phyloP scores from a whole-genome alignment of 1,284 basidiomycete genomes.

The Tilletia setariae region DNA sequence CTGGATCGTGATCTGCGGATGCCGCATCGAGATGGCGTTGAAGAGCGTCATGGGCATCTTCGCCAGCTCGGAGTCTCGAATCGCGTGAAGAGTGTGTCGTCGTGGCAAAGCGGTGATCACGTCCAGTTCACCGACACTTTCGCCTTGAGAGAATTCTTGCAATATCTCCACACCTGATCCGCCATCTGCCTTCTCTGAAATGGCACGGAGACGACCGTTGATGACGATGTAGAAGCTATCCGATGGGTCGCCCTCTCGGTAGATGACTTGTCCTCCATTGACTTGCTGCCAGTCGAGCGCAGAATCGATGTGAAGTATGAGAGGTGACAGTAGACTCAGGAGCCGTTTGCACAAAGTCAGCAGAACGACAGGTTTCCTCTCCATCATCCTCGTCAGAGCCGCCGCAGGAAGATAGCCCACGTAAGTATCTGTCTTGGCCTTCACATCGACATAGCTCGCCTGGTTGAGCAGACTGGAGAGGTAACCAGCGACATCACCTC shows the following conservation, averaged over 20 bases:
- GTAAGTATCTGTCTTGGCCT: conserved; percentile 92
- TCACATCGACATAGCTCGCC: conserved; percentile 92
- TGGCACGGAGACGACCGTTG: conserved; percentile 86
- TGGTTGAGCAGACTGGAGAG: conserved; percentile 88
- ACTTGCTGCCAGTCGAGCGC: conserved; percentile 98
- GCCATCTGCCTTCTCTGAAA: conserved; percentile 64
- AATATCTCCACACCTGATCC: conserved; percentile 69
- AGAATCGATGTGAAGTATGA: conserved; percentile 90
- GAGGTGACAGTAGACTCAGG: conserved; percentile 85
- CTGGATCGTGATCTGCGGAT: conserved; percentile 92
- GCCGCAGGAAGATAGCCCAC: conserved; percentile 88
- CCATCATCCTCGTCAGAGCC: conserved; percentile 82
- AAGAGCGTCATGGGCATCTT: conserved; percentile 95
- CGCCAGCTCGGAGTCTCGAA: conserved; percentile 96
- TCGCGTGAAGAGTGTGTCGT: conserved; percentile 89
- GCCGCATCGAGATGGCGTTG: conserved; percentile 77
- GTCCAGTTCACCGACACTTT: conserved; percentile 75
- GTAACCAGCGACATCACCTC: conserved; percentile 93
- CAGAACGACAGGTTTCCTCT: conserved; percentile 89
- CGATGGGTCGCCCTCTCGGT: conserved; percentile 81
- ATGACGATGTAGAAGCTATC: conserved; percentile 97
- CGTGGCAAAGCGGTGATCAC: conserved; percentile 90
- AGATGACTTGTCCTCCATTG: conserved; percentile 82
- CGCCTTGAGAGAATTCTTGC: conserved; percentile 88
- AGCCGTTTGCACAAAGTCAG: conserved; percentile 93